A percentile compares a stretch with the other conserved stretches of the same genome.
These are phyloP conservation scores for Fusarium duplospermum DNA, from an alignment of 2,329 filamentous ascomycete genomes.

Conservation along the genomic window DNA sequence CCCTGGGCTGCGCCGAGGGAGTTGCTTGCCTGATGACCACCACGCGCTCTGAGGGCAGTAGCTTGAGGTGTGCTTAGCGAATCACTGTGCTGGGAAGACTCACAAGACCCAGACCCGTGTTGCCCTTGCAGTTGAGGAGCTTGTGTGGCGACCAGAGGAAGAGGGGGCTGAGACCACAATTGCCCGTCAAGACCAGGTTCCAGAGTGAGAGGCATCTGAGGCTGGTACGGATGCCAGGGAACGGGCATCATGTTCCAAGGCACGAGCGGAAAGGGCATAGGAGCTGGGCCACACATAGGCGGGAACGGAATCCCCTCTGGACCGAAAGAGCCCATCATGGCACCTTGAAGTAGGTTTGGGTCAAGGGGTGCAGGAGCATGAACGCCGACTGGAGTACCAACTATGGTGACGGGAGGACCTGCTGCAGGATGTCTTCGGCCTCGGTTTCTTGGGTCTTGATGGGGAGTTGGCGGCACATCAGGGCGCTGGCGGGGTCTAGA, in stretches of 20 bases:
- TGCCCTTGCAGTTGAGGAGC: neutral
- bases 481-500: neutral
- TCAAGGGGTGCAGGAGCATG: neutral
- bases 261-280: slow-evolving; percentile 12
- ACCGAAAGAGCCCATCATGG: neutral
- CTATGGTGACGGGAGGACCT: neutral
- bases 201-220: neutral
- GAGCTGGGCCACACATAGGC: slow-evolving; percentile 5
- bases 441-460: slow-evolving; percentile 20
- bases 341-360: neutral
- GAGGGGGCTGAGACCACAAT: slow-evolving; percentile 5
- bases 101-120: neutral
- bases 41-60: neutral
- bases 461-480: slow-evolving; percentile 28
- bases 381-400: neutral
- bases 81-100: neutral
- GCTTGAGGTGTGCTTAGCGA: neutral
- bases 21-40: neutral
- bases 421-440: neutral
- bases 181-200: neutral
- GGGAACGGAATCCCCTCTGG: neutral
- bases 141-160: neutral
- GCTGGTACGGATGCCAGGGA: neutral
- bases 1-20: neutral
- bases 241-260: slow-evolving; percentile 16